Evolutionary conservation across 345 rosid species (phyloP), one percentile per base, ranked within the genome.

Genomic region (Dipteronia dyeriana): DNA sequence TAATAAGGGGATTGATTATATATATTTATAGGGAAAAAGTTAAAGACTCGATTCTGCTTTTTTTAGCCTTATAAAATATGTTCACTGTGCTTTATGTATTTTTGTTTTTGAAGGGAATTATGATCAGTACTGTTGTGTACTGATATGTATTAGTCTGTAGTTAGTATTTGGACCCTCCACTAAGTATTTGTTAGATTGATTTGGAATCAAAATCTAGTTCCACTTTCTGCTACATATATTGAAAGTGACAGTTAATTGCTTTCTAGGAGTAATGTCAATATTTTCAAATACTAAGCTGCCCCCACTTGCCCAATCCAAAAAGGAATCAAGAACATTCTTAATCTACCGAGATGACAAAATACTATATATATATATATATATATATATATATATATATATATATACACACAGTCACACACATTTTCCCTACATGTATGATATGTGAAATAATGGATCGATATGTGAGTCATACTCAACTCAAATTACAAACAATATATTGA

Each of bases 111-210:
- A 29, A 29, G 31, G 31, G 31, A 29, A 1, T 29, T 39, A 39
- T 0, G 23, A 39, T 39, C 57, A 29, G 31, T 34, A 45, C 25
- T 68, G 59, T 13, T 23, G 25, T 20, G 8, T 16, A 25, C 5
- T 22, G 22, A 59, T 56, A 19, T 17, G 23, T n/a, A 67, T 43
- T 20, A 43, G 22, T 67, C 11, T 20, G 4, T 19, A 41, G 0
- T 22, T 68, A 66, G 4, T 6, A 34, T 17, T 19, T 39, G 75
- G 38, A 72, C 31, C 54, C 19, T 72, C 75, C 75, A 57, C 34
- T 72, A 31, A 71, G 31, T 1, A 7, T 5, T 43, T 17, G 26
- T 31, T 38, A 38, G 51, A 66, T 66, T 66, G 51, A 7, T 66
- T 66, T 19, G 13, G n/a, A 7, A 39, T 66, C 70, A 17, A 66